Percentiles rank a stretch among this genome's conserved stretches.
These are phyloP conservation scores for Linum tenue DNA, from an alignment of 345 rosid genomes.

Conservation along the genomic window DNA sequence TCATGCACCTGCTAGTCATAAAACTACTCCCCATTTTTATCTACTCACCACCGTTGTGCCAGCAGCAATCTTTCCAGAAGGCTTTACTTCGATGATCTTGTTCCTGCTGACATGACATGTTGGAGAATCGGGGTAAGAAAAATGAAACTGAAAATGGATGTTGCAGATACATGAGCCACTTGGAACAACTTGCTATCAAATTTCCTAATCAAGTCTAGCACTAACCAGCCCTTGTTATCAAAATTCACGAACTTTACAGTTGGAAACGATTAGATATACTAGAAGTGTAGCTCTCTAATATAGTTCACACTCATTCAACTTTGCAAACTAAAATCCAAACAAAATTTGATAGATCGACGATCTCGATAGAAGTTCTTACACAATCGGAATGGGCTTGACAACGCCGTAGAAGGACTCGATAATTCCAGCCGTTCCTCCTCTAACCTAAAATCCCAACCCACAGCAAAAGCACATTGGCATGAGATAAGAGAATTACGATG, in stretches of 20 bases:
- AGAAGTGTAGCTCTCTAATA: no score
- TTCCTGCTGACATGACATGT: slow-evolving; percentile 32
- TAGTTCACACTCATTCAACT: no score
- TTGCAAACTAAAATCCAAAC: no score
- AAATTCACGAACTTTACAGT: no score
- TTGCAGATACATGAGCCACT: no score
- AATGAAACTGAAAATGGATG: no score
- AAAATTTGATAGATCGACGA: no score
- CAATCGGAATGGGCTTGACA: slow-evolving; percentile 58
- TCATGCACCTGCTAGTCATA: no score
- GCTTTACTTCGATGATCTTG: slow-evolving; percentile 44
- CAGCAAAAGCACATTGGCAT: neutral
- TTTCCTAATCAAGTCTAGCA: no score
- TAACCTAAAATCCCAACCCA: slow-evolving; percentile 35
- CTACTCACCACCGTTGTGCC: slow-evolving; percentile 77
- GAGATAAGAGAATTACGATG: slow-evolving; percentile 1
- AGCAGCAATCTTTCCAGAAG: slow-evolving; percentile 63
- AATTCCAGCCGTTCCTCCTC: slow-evolving; percentile 88
- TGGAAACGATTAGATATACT: no score
- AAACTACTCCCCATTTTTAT: slow-evolving; percentile 1
- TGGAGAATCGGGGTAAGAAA: neutral
- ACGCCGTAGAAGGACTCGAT: slow-evolving; percentile 75
- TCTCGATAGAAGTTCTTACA: slow-evolving; percentile 27
- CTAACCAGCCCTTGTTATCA: no score
- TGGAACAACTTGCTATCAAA: no score